These are phyloP conservation scores for Excoecaria agallocha DNA, from an alignment of 345 rosid genomes.

Conservation along the genomic window DNA sequence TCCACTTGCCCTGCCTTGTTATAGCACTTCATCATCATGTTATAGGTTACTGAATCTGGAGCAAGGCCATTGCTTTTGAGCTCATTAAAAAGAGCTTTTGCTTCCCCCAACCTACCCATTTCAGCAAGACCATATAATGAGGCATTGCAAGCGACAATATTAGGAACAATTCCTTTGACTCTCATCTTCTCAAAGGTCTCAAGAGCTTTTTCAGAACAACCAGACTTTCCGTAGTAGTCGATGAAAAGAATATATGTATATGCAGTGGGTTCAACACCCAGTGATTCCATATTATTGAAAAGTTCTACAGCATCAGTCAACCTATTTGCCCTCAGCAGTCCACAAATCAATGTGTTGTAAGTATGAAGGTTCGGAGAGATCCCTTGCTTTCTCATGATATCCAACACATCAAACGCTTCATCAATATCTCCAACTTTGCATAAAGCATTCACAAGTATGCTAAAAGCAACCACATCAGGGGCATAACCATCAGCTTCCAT, in stretches of 20 bases:
- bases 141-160: conserved; percentile 81
- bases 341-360: conserved; percentile 73
- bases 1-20: conserved; percentile 72
- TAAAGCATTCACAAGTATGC: conserved; percentile 69
- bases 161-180: conserved; percentile 67
- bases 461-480: conserved; percentile 77
- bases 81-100: conserved; percentile 61
- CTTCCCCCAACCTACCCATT: conserved; percentile 64
- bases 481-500: conserved; percentile 82
- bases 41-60: conserved; percentile 84
- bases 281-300: conserved; percentile 54
- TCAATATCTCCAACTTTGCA: conserved; percentile 60
- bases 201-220: conserved; percentile 58
- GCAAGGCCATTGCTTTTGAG: conserved; percentile 59
- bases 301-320: conserved; percentile 59
- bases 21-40: conserved; percentile 96
- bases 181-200: conserved; percentile 82
- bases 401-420: conserved; percentile 62
- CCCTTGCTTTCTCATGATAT: conserved; percentile 62
- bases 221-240: conserved; percentile 83
- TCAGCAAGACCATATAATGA: conserved; percentile 78
- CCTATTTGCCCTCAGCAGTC: conserved; percentile 58
- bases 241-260: conserved; percentile 80
- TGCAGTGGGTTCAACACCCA: conserved; percentile 68
- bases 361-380: conserved; percentile 75